phyloP scores from a whole-genome alignment of 1,284 basidiomycete genomes.

The Apiotrichum veenhuisii region DNA sequence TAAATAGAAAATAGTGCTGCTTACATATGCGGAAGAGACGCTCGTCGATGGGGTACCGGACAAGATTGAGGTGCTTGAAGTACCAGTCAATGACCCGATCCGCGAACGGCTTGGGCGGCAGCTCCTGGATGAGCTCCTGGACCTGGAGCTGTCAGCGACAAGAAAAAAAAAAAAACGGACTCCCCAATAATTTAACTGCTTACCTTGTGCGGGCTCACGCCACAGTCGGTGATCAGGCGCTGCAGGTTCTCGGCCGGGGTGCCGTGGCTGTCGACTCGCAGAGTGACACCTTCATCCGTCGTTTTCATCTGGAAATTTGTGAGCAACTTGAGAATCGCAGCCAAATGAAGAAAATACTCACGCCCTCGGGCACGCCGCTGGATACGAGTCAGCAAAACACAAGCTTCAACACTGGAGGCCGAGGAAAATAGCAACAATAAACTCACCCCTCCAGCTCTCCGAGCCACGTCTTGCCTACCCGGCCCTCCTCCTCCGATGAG shows the following conservation, averaged over 20 bases:
- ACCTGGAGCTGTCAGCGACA: slow-evolving; percentile 50
- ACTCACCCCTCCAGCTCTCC: slow-evolving; percentile 44
- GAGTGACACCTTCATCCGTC: slow-evolving; percentile 42
- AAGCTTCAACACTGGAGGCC: background rate
- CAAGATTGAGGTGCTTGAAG: slow-evolving; percentile 72
- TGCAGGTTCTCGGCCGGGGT: slow-evolving; percentile 53
- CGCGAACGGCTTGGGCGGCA: slow-evolving; percentile 70
- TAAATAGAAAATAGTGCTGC: background rate
- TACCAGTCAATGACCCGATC: slow-evolving; percentile 57
- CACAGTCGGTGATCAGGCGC: slow-evolving; percentile 80
- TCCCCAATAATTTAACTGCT: background rate
- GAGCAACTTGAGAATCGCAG: background rate
- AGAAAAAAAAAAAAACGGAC: no score
- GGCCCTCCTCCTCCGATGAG: slow-evolving; percentile 32
- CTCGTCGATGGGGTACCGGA: slow-evolving; percentile 88
- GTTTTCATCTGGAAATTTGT: slow-evolving; percentile 28
- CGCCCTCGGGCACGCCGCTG: slow-evolving; percentile 30
- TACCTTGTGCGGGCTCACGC: slow-evolving; percentile 74
- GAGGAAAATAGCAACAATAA: no score
- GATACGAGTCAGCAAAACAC: background rate
- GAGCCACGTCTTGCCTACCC: slow-evolving; percentile 41
- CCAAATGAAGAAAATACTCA: slow-evolving; percentile 6
- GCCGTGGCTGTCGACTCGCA: slow-evolving; percentile 47
- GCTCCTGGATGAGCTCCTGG: slow-evolving; percentile 78
- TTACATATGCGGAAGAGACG: slow-evolving; percentile 66